phyloP scores from a whole-genome alignment of 106 monocot species.

The Dendrobium huoshanense region DNA sequence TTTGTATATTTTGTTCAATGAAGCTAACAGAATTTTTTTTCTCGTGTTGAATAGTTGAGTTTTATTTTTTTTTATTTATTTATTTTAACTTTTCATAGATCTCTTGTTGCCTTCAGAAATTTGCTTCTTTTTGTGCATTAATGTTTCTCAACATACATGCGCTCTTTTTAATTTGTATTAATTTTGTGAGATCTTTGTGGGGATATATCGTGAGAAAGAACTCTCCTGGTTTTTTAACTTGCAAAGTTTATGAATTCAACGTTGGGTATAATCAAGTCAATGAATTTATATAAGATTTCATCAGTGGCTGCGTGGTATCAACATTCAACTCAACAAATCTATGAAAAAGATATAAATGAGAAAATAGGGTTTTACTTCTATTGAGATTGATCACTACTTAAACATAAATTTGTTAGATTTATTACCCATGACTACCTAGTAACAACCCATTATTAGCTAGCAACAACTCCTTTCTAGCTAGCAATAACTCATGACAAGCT shows the following conservation, averaged over 20 bases:
- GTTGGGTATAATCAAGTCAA: background rate
- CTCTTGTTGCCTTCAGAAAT: background rate
- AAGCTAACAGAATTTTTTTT: no score
- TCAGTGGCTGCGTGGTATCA: background rate
- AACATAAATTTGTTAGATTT: no score
- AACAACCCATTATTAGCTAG: no score
- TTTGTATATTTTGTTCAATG: background rate
- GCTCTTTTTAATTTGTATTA: background rate
- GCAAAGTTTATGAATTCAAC: background rate
- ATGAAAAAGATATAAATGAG: background rate
- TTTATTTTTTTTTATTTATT: background rate
- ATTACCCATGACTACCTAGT: no score
- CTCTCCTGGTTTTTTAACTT: background rate
- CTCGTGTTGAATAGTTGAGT: background rate
- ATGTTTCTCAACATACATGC: background rate
- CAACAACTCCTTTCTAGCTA: no score
- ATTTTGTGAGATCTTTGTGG: background rate
- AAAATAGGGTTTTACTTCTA: no score
- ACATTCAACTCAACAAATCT: background rate
- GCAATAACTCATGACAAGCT: no score
- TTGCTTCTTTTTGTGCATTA: background rate
- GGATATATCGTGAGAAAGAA: background rate
- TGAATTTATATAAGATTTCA: background rate
- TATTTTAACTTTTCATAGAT: background rate
- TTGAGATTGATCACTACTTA: no score